phyloP scores from a whole-genome alignment of 805 yeast genomes.

The Trichomonascus vanleenenianus region DNA sequence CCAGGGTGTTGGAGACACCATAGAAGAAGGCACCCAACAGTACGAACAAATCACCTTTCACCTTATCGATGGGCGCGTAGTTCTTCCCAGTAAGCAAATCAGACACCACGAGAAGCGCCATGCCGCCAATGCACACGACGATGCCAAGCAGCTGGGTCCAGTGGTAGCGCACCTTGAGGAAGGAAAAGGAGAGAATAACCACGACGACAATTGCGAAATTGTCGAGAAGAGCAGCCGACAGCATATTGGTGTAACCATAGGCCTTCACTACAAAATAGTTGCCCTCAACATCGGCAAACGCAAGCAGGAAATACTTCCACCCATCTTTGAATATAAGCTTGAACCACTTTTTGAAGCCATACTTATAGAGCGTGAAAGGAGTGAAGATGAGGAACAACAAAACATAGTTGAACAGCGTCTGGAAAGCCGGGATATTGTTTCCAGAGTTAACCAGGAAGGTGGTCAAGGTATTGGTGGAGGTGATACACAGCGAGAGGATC shows the following conservation, averaged over 20 bases:
- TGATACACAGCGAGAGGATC: constrained; percentile 33
- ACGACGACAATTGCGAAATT: constrained; percentile 40
- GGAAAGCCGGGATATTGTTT: constrained; percentile 38
- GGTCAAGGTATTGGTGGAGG: constrained; percentile 37
- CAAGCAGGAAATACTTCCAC: constrained; percentile 36
- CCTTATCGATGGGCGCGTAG: constrained; percentile 32
- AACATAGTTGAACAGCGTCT: constrained; percentile 35
- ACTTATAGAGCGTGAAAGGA: constrained; percentile 32
- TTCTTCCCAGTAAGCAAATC: constrained; percentile 35
- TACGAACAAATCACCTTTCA: constrained; percentile 39
- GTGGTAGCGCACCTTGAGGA: constrained; percentile 38
- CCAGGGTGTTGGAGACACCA: constrained; percentile 37
- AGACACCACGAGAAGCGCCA: constrained; percentile 35
- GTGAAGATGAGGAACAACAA: constrained; percentile 32
- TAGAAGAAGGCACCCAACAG: constrained; percentile 38
- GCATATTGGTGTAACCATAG: constrained; percentile 36
- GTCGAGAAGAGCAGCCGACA: constrained; percentile 37
- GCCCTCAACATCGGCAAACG: constrained; percentile 41
- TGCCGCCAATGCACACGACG: constrained; percentile 34
- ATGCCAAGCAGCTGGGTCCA: constrained; percentile 38
- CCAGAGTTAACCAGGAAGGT: constrained; percentile 33
- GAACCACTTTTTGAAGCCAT: constrained; percentile 32
- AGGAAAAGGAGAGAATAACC: constrained; percentile 33
- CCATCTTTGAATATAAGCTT: constrained; percentile 28
- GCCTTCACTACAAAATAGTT: constrained; percentile 40